phyloP scores from a whole-genome alignment of 805 yeast genomes.

The Sugiyamaella americana region DNA sequence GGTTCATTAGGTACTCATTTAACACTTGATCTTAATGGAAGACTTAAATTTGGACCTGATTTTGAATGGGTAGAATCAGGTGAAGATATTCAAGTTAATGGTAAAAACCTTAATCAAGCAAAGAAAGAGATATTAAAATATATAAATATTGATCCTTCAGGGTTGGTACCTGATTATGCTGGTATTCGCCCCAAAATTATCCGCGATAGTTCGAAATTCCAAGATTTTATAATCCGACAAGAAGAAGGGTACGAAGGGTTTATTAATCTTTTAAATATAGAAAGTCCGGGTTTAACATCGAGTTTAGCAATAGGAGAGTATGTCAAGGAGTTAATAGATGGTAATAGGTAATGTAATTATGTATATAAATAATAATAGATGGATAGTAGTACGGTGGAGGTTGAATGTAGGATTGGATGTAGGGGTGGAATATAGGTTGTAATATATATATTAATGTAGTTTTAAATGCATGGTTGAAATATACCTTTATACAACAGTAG shows the following conservation, averaged over 20 bases:
- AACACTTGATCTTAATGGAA: constrained; percentile 76
- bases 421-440: too few relatives aligned
- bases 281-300: constrained; percentile 85
- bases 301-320: constrained; percentile 77
- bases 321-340: too few relatives aligned
- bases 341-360: too few relatives aligned
- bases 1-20: constrained; percentile 85
- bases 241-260: constrained; percentile 74
- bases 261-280: constrained; percentile 74
- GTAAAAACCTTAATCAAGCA: constrained; percentile 47
- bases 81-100: constrained; percentile 27
- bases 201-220: constrained; percentile 40
- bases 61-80: constrained; percentile 61
- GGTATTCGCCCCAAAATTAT: constrained; percentile 82
- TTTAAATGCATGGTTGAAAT: too few relatives aligned
- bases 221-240: constrained; percentile 67
- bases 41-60: constrained; percentile 82
- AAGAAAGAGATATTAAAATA: constrained; percentile 53
- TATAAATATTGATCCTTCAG: constrained; percentile 51
- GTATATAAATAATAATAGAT: too few relatives aligned
- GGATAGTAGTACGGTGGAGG: too few relatives aligned
- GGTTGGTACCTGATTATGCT: constrained; percentile 60
- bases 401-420: too few relatives aligned
- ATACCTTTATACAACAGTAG: too few relatives aligned
- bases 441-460: too few relatives aligned